Evolutionary conservation across 768 basidiomycete species (phyloP), one percentile per base, ranked within the genome.

Genomic region (Hypsizygus marmoreus): DNA sequence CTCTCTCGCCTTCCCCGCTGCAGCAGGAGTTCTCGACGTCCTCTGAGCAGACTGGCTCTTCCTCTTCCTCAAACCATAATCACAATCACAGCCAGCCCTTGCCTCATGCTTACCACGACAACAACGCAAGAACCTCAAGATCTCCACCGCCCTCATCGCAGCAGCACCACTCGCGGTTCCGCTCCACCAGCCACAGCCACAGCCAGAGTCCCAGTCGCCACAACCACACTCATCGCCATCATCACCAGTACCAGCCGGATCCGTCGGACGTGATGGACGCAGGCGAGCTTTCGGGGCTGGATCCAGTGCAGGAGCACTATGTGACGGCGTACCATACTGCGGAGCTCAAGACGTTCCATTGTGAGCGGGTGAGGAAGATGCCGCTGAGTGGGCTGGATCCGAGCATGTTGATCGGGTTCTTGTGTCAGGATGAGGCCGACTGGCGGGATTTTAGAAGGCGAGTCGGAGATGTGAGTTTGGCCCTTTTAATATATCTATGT

Each of bases 301-400:
- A 75, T 44, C 60, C 71, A 0, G 28, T 80, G 6, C 79, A 84
- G 49, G 68, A 78, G 40, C 84, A 88, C 56, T 91, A 86, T 48
- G 79, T 78, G 16, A 76, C 73, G 0, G 86, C 93, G 8, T 99
- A 97, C 63, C 70, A 78, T 1, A 66, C 78, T 2, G 51, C 73
- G 4, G 91, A 95, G 60, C 70, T 97, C 25, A 80, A 80, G 58
- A 95, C 91, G 10, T 99, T 94, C 73, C 97, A 98, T 66, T 94
- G 93, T 63, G 97, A 99, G n/a, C 82, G 87, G 13, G 87, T 98
- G 29, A 77, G 92, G 61, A 97, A 95, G 80, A 95, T 98, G 90
- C 87, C 87, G 0, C 67, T 98, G 26, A 81, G 82, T 30, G 88
- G 87, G 22, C 70, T 99, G 43, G 97, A 98, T 64, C 97, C 95